Evolutionary conservation across 169 alveolate species (phyloP).

Genomic region (Eimeria mitis): DNA sequence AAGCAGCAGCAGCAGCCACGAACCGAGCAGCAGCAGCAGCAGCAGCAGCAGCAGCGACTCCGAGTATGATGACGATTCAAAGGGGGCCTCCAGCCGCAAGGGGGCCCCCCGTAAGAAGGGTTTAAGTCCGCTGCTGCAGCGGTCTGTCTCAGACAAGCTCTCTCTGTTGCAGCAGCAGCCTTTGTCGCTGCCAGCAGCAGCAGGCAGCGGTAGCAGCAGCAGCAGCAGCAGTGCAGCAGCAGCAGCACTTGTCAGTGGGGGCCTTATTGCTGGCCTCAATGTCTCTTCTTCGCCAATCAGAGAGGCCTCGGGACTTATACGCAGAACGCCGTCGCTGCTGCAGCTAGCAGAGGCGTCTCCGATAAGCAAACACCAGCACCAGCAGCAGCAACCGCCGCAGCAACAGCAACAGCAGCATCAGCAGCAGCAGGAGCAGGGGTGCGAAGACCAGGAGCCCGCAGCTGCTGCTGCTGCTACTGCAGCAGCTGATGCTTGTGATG

Average conservation of each 20-base stretch:
- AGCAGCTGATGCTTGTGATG: not conserved
- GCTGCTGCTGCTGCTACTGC: not conserved
- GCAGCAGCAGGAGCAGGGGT: not conserved
- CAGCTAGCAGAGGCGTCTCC: conserved; percentile 38
- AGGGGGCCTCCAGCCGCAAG: not conserved
- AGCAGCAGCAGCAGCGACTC: conserved; percentile 64
- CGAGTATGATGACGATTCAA: conserved; percentile 13
- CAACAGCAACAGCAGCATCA: not conserved
- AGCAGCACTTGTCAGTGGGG: conserved; percentile 42
- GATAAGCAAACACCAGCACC: not conserved
- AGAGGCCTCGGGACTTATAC: not conserved
- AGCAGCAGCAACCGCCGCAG: conserved; percentile 36
- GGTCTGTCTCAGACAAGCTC: not conserved
- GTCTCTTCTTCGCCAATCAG: not conserved
- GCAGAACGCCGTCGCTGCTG: conserved; percentile 14
- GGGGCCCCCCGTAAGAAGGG: conserved; percentile 14
- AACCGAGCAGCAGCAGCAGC: conserved; percentile 51
- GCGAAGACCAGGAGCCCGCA: too few species aligned
- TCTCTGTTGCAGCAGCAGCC: conserved; percentile 18
- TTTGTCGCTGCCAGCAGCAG: not conserved
- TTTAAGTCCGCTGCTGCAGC: not conserved
- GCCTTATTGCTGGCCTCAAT: not conserved
- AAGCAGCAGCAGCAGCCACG: conserved; percentile 25
- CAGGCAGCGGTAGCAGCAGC: not conserved
- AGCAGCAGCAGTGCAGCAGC: conserved; percentile 13